Base-by-base conservation (phyloP, 345 rosid species). In the Ricinus communis region DNA sequence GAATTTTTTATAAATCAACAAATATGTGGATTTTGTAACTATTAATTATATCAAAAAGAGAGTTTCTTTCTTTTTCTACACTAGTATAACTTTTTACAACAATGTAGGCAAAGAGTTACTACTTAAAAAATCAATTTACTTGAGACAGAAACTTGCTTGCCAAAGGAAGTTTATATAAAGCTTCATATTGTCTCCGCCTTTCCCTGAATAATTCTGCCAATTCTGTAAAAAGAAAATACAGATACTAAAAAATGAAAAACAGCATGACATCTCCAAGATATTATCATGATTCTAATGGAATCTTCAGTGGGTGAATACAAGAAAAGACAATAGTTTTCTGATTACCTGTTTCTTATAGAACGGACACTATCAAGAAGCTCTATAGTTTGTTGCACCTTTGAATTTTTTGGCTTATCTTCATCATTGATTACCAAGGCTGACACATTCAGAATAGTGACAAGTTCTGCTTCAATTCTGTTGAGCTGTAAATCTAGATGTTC, bases 341-440 rank as follows among this genome's bases (percentile, higher is more conserved):
- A 61, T 31, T 30, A 87, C 97, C 87, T 88, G 74, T 74, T 80
- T 75, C 97, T 83, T 19, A 88, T 67, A 62, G 67, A 73, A 40
- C 75, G 80, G 41, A 93, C 61, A 63, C 80, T 82, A 36, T 88
- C 89, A 45, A 91, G 89, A 74, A 93, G 87, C 67, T 89, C 96
- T 58, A 74, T 14, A 10, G 83, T 78, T 59, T 88, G 93, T 61
- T 87, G 87, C 78, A 91, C 82, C 70, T 82, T 86, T 8, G 72
- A 69, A 77, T 86, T 88, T 65, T 78, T 76, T 45, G 86, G 87
- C 78, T 76, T 82, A 72, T 83, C 86, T 57, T 77, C 81, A 69
- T 74, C 71, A 72, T 79, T 82, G 64, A 87, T 80, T 22, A 85
- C 75, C 67, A 85, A 73, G 21, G 88, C 68, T 0, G 92, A 87